These are phyloP conservation scores for Talaromyces nanjingensis DNA, from an alignment of 495 filamentous ascomycete species.

Conservation along the genomic window DNA sequence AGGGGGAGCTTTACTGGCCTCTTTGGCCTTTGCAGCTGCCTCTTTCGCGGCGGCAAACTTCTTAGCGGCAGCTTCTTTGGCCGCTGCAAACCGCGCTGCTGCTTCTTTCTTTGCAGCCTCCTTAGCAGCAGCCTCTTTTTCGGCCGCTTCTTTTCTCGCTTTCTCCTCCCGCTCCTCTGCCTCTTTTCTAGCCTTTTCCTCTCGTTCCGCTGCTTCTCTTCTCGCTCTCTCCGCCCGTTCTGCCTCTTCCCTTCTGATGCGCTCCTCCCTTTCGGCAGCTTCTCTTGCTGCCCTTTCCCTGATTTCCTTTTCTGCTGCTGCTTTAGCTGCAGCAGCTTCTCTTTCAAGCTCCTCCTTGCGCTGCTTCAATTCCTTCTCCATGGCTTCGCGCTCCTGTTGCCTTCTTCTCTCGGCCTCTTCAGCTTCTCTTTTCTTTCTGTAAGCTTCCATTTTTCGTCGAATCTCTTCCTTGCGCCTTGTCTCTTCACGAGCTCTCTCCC, in stretches of 20 bases:
- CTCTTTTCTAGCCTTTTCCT: conserved; percentile 24
- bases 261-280: conserved; percentile 17
- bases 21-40: conserved; percentile 17
- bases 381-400: conserved; percentile 41
- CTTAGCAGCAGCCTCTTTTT: conserved; percentile 34
- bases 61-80: conserved; percentile 34
- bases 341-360: conserved; percentile 43
- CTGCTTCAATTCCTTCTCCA: conserved; percentile 42
- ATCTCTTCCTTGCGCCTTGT: conserved; percentile 34
- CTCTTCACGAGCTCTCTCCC: conserved; percentile 13
- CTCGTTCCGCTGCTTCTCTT: conserved; percentile 21
- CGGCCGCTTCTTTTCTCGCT: conserved; percentile 25
- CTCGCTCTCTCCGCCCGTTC: conserved; percentile 22
- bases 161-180: conserved; percentile 24
- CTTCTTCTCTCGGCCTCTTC: conserved; percentile 38
- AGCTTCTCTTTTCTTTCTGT: conserved; percentile 45
- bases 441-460: conserved; percentile 57
- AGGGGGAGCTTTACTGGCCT: conserved; percentile 11
- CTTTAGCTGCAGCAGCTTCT: conserved; percentile 39
- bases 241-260: conserved; percentile 18
- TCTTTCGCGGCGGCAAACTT: conserved; percentile 36
- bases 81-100: conserved; percentile 18
- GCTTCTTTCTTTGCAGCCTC: conserved; percentile 29
- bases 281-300: conserved; percentile 35
- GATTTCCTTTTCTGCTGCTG: conserved; percentile 37